Evolutionary conservation across 768 basidiomycete species (phyloP).

Genomic region (Polyporus arcularius): DNA sequence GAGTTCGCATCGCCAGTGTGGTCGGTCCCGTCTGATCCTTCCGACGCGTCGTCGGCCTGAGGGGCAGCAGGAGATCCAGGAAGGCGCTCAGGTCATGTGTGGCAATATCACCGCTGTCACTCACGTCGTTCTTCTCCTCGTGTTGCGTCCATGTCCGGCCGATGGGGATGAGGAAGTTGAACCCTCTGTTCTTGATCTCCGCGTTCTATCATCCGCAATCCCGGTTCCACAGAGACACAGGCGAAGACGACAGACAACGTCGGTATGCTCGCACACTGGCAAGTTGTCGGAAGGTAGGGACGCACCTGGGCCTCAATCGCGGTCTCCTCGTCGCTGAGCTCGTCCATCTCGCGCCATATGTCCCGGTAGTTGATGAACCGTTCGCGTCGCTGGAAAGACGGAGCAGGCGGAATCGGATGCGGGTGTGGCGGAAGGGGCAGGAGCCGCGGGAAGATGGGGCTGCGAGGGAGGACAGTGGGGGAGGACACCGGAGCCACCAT

Average conservation of each 20-base stretch:
- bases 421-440: conserved; percentile 68
- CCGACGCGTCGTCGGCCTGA: conserved; percentile 38
- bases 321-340: conserved; percentile 81
- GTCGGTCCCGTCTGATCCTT: conserved; percentile 35
- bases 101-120: conserved; percentile 18
- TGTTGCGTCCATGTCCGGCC: conserved; percentile 72
- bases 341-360: conserved; percentile 75
- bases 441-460: conserved; percentile 62
- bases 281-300: conserved; percentile 1
- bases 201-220: conserved; percentile 44
- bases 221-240: not conserved
- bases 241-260: too few species aligned
- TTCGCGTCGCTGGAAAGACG: conserved; percentile 48
- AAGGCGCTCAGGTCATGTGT: not conserved
- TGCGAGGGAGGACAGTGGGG: conserved; percentile 73
- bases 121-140: conserved; percentile 84
- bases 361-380: conserved; percentile 67
- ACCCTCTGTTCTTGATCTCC: conserved; percentile 66
- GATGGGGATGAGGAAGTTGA: conserved; percentile 68
- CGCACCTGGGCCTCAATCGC: conserved; percentile 77
- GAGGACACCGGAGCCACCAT: conserved; percentile 52
- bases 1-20: conserved; percentile 41
- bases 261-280: too few species aligned
- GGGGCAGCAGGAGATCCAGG: not conserved
- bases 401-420: conserved; percentile 60